Percentiles rank a stretch among this genome's conserved stretches.
These are phyloP conservation scores for Epichloe amarillans DNA, from an alignment of 2,329 filamentous ascomycete species.

Conservation along the genomic window DNA sequence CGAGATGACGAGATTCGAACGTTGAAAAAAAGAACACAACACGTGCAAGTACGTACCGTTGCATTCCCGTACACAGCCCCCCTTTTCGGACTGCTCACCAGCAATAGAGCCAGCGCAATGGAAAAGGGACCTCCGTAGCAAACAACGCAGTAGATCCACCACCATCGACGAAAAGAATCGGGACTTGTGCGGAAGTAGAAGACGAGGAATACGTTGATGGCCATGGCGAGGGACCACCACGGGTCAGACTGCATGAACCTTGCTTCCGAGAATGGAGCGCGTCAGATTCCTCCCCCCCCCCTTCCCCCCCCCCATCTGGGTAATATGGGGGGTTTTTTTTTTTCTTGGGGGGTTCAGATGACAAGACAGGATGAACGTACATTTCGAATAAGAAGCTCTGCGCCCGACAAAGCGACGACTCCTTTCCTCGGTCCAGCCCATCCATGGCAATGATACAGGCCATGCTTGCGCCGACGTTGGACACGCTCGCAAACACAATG, in stretches of 20 bases:
- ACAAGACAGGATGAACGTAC: conserved; percentile 28
- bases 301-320: no score
- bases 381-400: conserved; percentile 54
- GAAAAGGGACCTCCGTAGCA: conserved; percentile 62
- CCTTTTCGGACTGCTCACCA: conserved; percentile 29
- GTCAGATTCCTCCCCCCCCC: no score
- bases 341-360: conserved; percentile 7
- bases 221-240: conserved; percentile 72
- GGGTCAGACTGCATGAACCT: conserved; percentile 66
- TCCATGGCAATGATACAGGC: conserved; percentile 60
- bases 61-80: conserved; percentile 41
- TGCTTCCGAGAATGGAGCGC: no score
- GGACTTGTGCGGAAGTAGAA: conserved; percentile 47
- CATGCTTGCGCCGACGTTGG: conserved; percentile 44
- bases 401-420: conserved; percentile 45
- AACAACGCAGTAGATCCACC: conserved; percentile 55
- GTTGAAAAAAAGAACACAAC: not conserved
- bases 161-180: conserved; percentile 57
- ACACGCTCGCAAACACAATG: conserved; percentile 46
- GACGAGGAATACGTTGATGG: conserved; percentile 64
- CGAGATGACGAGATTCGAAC: no score
- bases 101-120: conserved; percentile 52
- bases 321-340: no score
- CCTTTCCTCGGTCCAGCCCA: conserved; percentile 41
- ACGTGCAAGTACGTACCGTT: conserved; percentile 27